These are phyloP conservation scores for Umbellularia californica DNA, from an alignment of 164 flowering plant genomes.

Conservation along the genomic window DNA sequence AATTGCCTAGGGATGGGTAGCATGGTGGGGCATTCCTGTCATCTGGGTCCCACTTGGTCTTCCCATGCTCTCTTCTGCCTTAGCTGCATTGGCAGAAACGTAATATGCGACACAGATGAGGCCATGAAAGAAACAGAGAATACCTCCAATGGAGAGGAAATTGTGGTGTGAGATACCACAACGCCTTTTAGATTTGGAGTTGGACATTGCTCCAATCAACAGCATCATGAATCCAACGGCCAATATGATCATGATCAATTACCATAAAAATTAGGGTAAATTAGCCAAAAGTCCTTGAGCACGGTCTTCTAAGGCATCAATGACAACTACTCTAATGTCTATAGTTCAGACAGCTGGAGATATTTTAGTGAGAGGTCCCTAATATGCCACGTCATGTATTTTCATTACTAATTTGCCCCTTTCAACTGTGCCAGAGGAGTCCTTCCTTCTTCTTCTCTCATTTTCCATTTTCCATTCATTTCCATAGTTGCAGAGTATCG, in stretches of 20 bases:
- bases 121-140: constrained; percentile 77
- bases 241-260: constrained; percentile 53
- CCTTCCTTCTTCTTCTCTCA: too few relatives aligned
- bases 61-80: constrained; percentile 7
- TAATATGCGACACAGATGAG: constrained; percentile 61
- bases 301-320: too few relatives aligned
- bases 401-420: too few relatives aligned
- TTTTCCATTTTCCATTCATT: too few relatives aligned
- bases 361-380: too few relatives aligned
- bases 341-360: too few relatives aligned
- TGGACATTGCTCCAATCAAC: constrained; percentile 66
- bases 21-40: not conserved
- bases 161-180: constrained; percentile 81
- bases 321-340: too few relatives aligned
- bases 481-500: too few relatives aligned
- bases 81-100: constrained; percentile 46
- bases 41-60: not conserved
- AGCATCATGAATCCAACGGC: constrained; percentile 54
- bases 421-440: too few relatives aligned
- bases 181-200: constrained; percentile 58
- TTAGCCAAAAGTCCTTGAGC: too few relatives aligned
- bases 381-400: too few relatives aligned
- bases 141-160: constrained; percentile 74
- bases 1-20: not conserved
- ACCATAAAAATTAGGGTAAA: too few relatives aligned